These are phyloP conservation scores for Nitzschia sp. DNA, from an alignment of 108 stramenopile genomes.

Conservation along the genomic window DNA sequence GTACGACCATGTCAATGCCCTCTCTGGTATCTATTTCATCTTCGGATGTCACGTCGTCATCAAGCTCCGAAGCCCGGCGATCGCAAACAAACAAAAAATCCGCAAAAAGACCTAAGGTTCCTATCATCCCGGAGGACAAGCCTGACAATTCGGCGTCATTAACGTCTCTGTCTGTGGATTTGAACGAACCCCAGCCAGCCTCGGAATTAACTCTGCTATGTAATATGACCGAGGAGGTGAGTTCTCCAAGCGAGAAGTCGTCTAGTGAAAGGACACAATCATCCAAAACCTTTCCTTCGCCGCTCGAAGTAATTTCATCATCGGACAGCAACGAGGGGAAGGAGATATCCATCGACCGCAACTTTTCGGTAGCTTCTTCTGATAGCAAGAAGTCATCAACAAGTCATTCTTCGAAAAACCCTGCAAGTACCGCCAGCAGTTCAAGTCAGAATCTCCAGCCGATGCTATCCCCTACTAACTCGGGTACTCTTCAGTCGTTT, in stretches of 20 bases:
- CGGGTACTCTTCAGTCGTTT: not conserved
- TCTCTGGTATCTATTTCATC: not conserved
- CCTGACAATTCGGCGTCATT: not conserved
- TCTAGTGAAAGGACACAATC: no score
- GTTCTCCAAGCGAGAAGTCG: no score
- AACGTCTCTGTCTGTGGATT: not conserved
- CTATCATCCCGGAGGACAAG: not conserved
- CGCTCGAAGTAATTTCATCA: no score
- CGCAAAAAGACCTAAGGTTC: not conserved
- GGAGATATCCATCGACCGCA: not conserved
- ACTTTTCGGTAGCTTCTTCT: not conserved
- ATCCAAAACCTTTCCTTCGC: no score
- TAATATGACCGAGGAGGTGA: no score
- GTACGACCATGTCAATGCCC: not conserved
- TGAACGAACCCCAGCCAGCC: not conserved
- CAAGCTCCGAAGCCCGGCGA: no score
- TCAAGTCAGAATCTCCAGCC: not conserved
- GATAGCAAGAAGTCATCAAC: no score
- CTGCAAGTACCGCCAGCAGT: not conserved
- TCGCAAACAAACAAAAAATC: no score
- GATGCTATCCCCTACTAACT: not conserved
- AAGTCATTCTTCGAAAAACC: not conserved
- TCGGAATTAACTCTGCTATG: not conserved
- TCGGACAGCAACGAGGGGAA: not conserved
- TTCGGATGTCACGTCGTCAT: not conserved